Conservation (phyloP, 2,329 filamentous ascomycete genomes). For the Uncinocarpus reesii region DNA sequence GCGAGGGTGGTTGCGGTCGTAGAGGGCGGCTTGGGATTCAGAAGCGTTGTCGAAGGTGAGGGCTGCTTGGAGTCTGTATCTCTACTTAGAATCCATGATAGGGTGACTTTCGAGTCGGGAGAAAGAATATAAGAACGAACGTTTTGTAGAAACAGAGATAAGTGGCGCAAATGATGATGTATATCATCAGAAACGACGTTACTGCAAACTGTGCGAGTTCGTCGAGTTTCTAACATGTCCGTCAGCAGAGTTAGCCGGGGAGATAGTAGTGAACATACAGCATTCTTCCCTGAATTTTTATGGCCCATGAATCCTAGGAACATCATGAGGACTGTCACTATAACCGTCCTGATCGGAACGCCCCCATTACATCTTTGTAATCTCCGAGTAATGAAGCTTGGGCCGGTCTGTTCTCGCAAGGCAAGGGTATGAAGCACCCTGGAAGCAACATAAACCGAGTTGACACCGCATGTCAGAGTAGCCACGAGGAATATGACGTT, state of each 20-base stretch:
- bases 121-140: slow-evolving; percentile 20
- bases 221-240: slow-evolving; percentile 25
- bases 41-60: slow-evolving; percentile 33
- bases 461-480: slow-evolving; percentile 34
- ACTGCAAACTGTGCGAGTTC: slow-evolving; percentile 32
- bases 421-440: slow-evolving; percentile 38
- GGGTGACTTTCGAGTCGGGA: not conserved
- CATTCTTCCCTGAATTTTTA: slow-evolving; percentile 24
- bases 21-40: slow-evolving; percentile 19
- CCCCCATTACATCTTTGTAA: slow-evolving; percentile 30
- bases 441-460: slow-evolving; percentile 35
- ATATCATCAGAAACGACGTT: slow-evolving; percentile 34
- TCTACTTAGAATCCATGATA: not conserved
- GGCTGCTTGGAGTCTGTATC: slow-evolving; percentile 30
- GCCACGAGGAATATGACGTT: slow-evolving; percentile 40
- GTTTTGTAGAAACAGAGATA: slow-evolving; percentile 29
- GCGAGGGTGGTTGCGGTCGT: slow-evolving; percentile 18
- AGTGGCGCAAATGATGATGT: slow-evolving; percentile 34
- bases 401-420: slow-evolving; percentile 29
- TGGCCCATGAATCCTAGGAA: slow-evolving; percentile 34
- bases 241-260: not conserved
- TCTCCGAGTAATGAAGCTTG: slow-evolving; percentile 34
- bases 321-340: slow-evolving; percentile 30
- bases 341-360: slow-evolving; percentile 32
- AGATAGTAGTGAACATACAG: slow-evolving; percentile 18